phyloP scores from a whole-genome alignment of 1,284 basidiomycete species.

The Coriolopsis trogii region DNA sequence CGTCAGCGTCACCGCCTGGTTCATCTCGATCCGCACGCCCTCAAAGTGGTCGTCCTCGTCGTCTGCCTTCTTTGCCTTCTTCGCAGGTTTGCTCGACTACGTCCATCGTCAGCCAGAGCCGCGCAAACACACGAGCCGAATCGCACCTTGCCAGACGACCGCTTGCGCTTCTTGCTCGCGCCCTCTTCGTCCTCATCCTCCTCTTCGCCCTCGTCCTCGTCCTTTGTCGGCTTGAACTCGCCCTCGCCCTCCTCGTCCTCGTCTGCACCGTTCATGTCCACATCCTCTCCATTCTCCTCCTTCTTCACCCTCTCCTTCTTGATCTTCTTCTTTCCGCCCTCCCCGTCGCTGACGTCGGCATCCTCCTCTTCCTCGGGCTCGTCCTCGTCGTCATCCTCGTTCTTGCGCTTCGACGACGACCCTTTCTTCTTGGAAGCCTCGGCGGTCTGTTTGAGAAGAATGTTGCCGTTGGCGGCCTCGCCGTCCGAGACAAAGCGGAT shows the following conservation, averaged over 20 bases:
- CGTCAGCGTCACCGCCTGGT: slow-evolving; percentile 90
- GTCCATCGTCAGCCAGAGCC: not conserved
- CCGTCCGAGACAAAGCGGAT: slow-evolving; percentile 94
- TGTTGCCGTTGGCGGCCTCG: slow-evolving; percentile 91
- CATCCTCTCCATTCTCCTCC: slow-evolving; percentile 47
- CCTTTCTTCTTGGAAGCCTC: slow-evolving; percentile 43
- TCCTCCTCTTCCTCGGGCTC: slow-evolving; percentile 44
- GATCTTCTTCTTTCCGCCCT: slow-evolving; percentile 43
- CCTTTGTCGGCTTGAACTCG: slow-evolving; percentile 42
- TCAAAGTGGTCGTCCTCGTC: slow-evolving; percentile 45
- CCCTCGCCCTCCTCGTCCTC: slow-evolving; percentile 48
- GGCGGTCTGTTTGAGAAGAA: slow-evolving; percentile 78
- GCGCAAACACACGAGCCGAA: not conserved
- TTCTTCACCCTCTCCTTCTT: slow-evolving; percentile 44
- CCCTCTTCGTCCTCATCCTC: slow-evolving; percentile 40
- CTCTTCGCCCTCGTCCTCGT: slow-evolving; percentile 50
- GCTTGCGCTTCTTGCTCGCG: slow-evolving; percentile 66
- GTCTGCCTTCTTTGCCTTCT: slow-evolving; percentile 59
- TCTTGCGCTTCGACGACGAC: slow-evolving; percentile 28
- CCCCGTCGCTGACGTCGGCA: slow-evolving; percentile 42
- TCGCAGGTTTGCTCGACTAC: slow-evolving; percentile 50
- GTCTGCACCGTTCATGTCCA: slow-evolving; percentile 37
- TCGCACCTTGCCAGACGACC: slow-evolving; percentile 55
- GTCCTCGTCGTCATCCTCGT: slow-evolving; percentile 49
- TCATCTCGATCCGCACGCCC: slow-evolving; percentile 83